phyloP scores from a whole-genome alignment of 2,329 filamentous ascomycete species.

The Aspergillus pseudonomiae region DNA sequence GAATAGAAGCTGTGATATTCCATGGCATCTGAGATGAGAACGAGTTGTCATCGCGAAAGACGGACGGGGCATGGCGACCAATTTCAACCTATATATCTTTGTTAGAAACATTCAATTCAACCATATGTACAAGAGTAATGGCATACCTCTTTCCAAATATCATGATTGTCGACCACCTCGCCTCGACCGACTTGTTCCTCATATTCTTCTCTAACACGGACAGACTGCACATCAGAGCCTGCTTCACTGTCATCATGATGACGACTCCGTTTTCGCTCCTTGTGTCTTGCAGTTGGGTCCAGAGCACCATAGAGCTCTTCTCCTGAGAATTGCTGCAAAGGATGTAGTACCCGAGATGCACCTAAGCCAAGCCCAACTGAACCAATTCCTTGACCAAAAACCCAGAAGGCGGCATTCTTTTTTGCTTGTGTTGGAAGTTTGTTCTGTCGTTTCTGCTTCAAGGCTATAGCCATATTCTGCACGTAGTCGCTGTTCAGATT shows the following conservation, averaged over 20 bases:
- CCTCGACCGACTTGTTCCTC: constrained; percentile 38
- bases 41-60: constrained; percentile 67
- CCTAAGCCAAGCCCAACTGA: constrained; percentile 54
- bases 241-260: constrained; percentile 27
- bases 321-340: constrained; percentile 63
- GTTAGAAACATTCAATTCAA: not conserved
- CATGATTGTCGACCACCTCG: constrained; percentile 29
- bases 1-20: constrained; percentile 62
- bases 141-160: constrained; percentile 42
- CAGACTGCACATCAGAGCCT: constrained; percentile 35
- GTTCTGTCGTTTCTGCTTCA: constrained; percentile 48
- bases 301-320: constrained; percentile 55
- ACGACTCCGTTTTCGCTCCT: constrained; percentile 33
- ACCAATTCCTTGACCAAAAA: constrained; percentile 61
- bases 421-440: constrained; percentile 54
- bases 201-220: constrained; percentile 42
- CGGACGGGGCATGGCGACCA: constrained; percentile 67
- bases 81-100: constrained; percentile 60
- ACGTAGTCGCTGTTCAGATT: constrained; percentile 63
- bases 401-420: constrained; percentile 65
- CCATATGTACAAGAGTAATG: not conserved
- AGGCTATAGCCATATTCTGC: constrained; percentile 60
- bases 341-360: constrained; percentile 45
- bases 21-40: constrained; percentile 65
- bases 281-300: constrained; percentile 34